These are phyloP conservation scores for Caloboletus inedulis DNA, from an alignment of 1,284 basidiomycete species.

Conservation along the genomic window DNA sequence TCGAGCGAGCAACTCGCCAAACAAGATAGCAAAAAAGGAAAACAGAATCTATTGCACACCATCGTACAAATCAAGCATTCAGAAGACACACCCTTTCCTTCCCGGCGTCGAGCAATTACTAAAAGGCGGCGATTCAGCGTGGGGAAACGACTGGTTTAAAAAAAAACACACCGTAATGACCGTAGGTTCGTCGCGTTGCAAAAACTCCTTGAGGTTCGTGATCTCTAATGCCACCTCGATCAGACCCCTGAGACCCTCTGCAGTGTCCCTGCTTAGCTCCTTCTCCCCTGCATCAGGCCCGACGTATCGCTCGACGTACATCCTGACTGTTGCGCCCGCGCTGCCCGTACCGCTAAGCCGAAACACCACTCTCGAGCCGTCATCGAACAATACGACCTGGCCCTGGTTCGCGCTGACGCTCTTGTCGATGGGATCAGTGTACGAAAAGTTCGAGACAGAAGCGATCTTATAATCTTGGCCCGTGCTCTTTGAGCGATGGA, in stretches of 20 bases:
- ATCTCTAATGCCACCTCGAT: constrained; percentile 91
- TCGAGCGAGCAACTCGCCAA: not conserved
- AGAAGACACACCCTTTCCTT: not conserved
- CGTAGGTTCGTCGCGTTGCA: constrained; percentile 87
- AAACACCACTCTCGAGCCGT: constrained; percentile 94
- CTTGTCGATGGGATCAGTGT: constrained; percentile 96
- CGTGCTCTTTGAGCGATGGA: constrained; percentile 65
- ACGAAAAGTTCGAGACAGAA: constrained; percentile 85
- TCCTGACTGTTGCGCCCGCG: constrained; percentile 89
- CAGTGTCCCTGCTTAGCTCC: constrained; percentile 78
- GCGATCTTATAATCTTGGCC: constrained; percentile 76
- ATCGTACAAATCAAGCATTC: constrained; percentile 19
- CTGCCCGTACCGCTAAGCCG: constrained; percentile 94
- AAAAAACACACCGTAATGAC: constrained; percentile 81
- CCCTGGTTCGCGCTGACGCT: constrained; percentile 96
- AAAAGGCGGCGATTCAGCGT: constrained; percentile 4
- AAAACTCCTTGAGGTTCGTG: constrained; percentile 82
- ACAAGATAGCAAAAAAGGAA: not conserved
- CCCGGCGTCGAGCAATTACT: constrained; percentile 13
- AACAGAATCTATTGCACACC: constrained; percentile 2
- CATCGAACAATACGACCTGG: constrained; percentile 86
- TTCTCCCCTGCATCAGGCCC: constrained; percentile 62
- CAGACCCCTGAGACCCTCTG: constrained; percentile 88
- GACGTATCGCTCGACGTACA: constrained; percentile 94
- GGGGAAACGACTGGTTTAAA: not conserved